Conservation (phyloP, 352 stramenopile species). For the Phytophthora foliorum region DNA sequence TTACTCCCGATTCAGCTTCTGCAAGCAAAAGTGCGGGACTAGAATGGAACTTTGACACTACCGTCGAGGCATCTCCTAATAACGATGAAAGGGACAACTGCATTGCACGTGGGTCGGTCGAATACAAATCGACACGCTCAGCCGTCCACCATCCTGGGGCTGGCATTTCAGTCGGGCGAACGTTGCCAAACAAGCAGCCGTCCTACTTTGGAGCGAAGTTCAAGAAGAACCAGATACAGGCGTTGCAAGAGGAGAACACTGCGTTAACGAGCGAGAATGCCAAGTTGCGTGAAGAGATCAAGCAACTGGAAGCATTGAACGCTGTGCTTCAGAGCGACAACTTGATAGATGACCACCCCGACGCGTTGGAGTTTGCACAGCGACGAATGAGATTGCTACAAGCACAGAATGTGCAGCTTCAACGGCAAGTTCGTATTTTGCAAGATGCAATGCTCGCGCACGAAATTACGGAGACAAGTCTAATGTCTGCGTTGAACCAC, state of each 20-base stretch:
- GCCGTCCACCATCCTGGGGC: slow-evolving; percentile 16
- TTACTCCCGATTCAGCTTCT: slow-evolving; percentile 5
- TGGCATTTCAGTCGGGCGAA: slow-evolving; percentile 46
- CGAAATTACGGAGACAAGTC: slow-evolving; percentile 47
- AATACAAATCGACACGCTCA: background rate
- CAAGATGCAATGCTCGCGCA: slow-evolving; percentile 47
- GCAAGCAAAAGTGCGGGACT: background rate
- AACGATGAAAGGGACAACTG: slow-evolving; percentile 19
- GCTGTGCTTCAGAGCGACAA: slow-evolving; percentile 44
- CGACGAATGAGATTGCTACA: slow-evolving; percentile 53
- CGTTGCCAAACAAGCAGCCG: slow-evolving; percentile 24
- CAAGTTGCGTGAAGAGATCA: slow-evolving; percentile 55
- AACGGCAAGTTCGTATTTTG: slow-evolving; percentile 56
- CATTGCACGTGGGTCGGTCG: background rate
- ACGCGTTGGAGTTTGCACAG: slow-evolving; percentile 31
- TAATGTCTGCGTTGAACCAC: slow-evolving; percentile 46
- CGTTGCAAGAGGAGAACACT: slow-evolving; percentile 55
- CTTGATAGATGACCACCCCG: slow-evolving; percentile 10
- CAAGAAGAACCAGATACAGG: slow-evolving; percentile 53
- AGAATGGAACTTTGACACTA: slow-evolving; percentile 53
- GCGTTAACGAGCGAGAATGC: slow-evolving; percentile 49
- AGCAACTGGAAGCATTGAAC: slow-evolving; percentile 55
- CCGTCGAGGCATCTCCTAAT: slow-evolving; percentile 14
- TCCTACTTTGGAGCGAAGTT: slow-evolving; percentile 48
- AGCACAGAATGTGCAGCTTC: slow-evolving; percentile 73